Percentiles rank a stretch among this genome's conserved stretches.
phyloP scores from a whole-genome alignment of 176 grass and related monocot genomes.

The Microstegium vimineum region DNA sequence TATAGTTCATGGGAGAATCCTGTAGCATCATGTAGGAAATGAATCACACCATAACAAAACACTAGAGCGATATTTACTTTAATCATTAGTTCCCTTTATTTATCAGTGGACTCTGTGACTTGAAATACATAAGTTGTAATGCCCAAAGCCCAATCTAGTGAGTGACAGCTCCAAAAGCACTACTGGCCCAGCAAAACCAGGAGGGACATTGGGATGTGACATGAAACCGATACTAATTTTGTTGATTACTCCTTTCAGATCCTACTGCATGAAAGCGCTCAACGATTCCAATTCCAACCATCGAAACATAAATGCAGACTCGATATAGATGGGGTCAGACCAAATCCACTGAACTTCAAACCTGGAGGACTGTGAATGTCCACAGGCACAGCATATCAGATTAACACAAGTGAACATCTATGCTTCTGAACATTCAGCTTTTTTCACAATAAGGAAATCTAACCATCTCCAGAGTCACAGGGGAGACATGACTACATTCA shows the following conservation, averaged over 20 bases:
- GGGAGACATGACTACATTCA: neutral
- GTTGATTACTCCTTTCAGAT: neutral
- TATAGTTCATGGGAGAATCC: neutral
- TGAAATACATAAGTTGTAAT: neutral
- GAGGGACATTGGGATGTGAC: neutral
- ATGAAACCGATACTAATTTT: neutral
- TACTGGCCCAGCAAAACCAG: neutral
- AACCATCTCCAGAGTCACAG: neutral
- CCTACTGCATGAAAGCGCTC: neutral
- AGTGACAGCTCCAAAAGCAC: neutral
- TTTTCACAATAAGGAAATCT: neutral
- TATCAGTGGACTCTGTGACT: neutral
- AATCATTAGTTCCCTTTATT: neutral
- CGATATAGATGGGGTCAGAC: neutral
- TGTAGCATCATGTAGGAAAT: neutral
- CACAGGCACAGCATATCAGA: neutral
- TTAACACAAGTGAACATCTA: neutral
- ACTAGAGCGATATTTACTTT: neutral
- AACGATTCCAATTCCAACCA: neutral
- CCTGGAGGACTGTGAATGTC: neutral
- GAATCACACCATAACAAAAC: neutral
- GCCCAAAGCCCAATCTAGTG: neutral
- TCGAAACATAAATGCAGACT: neutral
- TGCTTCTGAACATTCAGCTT: neutral
- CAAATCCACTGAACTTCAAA: constrained; percentile 1